Percentiles rank a stretch among this genome's conserved stretches.
Evolutionary conservation across 164 flowering plant species (phyloP).

Genomic region (Tetracentron sinense): DNA sequence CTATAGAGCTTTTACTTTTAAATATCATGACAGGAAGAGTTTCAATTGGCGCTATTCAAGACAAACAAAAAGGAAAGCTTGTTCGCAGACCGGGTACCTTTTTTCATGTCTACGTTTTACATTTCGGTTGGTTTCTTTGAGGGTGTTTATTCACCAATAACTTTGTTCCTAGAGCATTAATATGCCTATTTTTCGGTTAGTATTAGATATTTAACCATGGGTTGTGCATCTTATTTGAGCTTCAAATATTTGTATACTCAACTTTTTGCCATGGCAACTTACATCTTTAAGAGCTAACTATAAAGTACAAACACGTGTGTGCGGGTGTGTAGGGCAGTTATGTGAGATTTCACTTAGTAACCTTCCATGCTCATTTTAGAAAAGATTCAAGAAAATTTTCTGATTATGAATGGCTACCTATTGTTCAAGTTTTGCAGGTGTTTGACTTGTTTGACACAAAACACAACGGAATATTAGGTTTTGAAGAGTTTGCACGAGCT

Average conservation of each 20-base stretch:
- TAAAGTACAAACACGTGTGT: neutral
- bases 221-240: neutral
- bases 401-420: neutral
- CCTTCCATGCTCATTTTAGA: neutral
- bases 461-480: constrained; percentile 63
- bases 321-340: neutral
- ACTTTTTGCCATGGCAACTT: neutral
- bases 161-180: neutral
- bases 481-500: constrained; percentile 66
- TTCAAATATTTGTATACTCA: no score
- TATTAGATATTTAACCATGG: neutral
- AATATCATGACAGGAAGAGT: constrained; percentile 61
- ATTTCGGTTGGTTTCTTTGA: constrained; percentile 2
- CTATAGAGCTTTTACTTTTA: no score
- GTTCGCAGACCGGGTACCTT: constrained; percentile 55
- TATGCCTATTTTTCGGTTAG: no score
- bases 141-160: neutral
- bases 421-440: constrained; percentile 30
- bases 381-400: neutral
- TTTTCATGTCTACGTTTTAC: neutral
- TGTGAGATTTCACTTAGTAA: neutral
- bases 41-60: constrained; percentile 60
- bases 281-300: no score
- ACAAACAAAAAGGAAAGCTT: constrained; percentile 64
- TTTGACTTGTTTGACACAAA: constrained; percentile 68